Conservation (phyloP, 768 basidiomycete species). For the Tremella yokohamensis region DNA sequence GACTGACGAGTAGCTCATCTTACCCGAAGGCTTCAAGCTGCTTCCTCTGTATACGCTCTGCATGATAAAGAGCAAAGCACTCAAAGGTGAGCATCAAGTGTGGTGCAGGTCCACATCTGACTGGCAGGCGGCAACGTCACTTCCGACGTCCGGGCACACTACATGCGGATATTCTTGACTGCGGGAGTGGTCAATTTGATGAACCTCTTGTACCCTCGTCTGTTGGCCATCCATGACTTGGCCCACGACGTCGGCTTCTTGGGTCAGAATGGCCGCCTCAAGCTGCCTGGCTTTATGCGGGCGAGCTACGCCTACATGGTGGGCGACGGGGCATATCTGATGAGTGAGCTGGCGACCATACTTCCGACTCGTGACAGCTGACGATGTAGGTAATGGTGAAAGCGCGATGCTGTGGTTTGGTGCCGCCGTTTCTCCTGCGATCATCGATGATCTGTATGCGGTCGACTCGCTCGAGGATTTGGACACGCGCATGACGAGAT, state of each 20-base stretch:
- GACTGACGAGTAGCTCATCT: slow-evolving; percentile 65
- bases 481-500: slow-evolving; percentile 62
- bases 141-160: slow-evolving; percentile 87
- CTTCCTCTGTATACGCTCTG: slow-evolving; percentile 77
- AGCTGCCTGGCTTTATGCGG: slow-evolving; percentile 74
- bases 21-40: slow-evolving; percentile 87
- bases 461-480: slow-evolving; percentile 72
- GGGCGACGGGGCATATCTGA: slow-evolving; percentile 82
- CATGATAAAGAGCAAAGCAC: slow-evolving; percentile 79
- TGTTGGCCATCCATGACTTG: slow-evolving; percentile 84
- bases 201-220: slow-evolving; percentile 77
- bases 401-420: slow-evolving; percentile 88
- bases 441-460: slow-evolving; percentile 78
- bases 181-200: slow-evolving; percentile 68
- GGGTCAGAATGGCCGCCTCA: slow-evolving; percentile 61
- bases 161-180: slow-evolving; percentile 69
- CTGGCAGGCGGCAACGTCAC: slow-evolving; percentile 72
- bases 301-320: slow-evolving; percentile 83
- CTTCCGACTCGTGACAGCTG: slow-evolving; percentile 1
- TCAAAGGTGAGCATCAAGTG: slow-evolving; percentile 67
- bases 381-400: slow-evolving; percentile 76
- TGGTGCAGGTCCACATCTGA: not conserved
- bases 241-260: slow-evolving; percentile 68
- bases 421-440: slow-evolving; percentile 69
- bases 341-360: slow-evolving; percentile 58